Base-by-base conservation (phyloP, 2,329 filamentous ascomycete genomes). In the Cladophialophora immunda region DNA sequence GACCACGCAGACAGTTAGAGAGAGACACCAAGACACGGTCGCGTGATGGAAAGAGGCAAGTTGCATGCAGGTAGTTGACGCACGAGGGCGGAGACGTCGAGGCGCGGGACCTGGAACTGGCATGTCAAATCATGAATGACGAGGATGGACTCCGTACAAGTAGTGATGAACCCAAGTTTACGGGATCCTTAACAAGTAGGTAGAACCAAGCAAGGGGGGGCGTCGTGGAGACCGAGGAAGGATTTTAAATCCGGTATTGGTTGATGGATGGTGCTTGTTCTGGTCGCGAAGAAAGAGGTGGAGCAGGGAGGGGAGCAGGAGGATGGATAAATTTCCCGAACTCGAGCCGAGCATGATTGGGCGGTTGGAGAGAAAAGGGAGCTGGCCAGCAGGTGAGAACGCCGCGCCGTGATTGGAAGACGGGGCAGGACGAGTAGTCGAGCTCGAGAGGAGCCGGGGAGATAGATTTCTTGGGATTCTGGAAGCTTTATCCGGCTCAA, bases 11-110 rank as follows among this genome's bases (percentile, higher is more conserved):
- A 41, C 38, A 41, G 17, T n/a, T 41, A 11, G 38, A 41, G 4
- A 41, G 38, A 41, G 38, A 41, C 5, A 41, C 15, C 8, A 41
- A 41, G 38, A 50, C 19, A 22, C 19, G 9, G 19, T 50, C 45
- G 45, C 45, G 45, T 50, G 45, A 50, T 50, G 45, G 17, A 50
- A 41, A 11, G 19, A 50, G 38, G 38, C 38, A n/a, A 45, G 38
- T 19, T 45, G 38, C 38, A 45, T 45, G 38, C 38, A 45, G 38
- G 5, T 3, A 5, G 17, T 22, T 22, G n/a, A 50, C 45, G 19
- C 19, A 50, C 19, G 22, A 41, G 19, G 22, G 45, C 8, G 45
- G 19, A 50, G 19, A 50, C 4, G 22, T 2, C 13, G 9, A 50
- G 45, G n/a, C 5, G n/a, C 17, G 4, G 1, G 19, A 50, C 19